These are phyloP conservation scores for Telopea speciosissima DNA, from an alignment of 177 flowering plant species.

Conservation along the genomic window DNA sequence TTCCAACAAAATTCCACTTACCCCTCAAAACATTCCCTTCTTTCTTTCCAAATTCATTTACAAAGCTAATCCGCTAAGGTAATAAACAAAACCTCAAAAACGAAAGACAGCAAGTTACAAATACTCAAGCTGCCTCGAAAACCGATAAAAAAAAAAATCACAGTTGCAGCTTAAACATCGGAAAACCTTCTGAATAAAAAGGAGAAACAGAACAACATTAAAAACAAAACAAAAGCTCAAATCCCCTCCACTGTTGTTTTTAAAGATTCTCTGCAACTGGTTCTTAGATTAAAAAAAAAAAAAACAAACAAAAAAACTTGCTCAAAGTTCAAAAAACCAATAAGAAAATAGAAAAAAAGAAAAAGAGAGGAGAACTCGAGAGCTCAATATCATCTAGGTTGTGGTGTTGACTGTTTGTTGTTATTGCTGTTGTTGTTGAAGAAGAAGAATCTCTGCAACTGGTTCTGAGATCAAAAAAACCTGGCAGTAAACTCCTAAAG, in stretches of 20 bases:
- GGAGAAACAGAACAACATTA: neutral
- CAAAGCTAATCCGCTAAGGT: neutral
- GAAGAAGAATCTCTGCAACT: too few species aligned
- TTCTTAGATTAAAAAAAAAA: neutral
- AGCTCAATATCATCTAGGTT: neutral
- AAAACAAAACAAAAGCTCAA: neutral
- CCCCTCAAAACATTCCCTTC: neutral
- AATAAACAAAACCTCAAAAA: neutral
- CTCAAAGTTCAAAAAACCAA: too few species aligned
- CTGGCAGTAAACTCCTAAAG: too few species aligned
- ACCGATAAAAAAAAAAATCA: constrained; percentile 18
- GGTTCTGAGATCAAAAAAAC: too few species aligned
- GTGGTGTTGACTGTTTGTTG: too few species aligned
- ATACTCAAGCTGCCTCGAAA: neutral
- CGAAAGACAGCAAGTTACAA: neutral
- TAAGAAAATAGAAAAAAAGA: too few species aligned
- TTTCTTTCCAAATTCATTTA: neutral
- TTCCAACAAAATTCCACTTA: neutral
- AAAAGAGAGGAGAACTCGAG: neutral
- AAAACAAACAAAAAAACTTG: too few species aligned
- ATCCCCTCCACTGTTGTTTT: neutral
- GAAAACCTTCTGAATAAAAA: too few species aligned
- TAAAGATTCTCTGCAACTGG: constrained; percentile 1
- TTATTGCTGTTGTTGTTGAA: too few species aligned
- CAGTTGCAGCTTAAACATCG: constrained; percentile 1